Evolutionary conservation across 805 yeast species (phyloP).

Genomic region (Schwanniomyces polymorphus): DNA sequence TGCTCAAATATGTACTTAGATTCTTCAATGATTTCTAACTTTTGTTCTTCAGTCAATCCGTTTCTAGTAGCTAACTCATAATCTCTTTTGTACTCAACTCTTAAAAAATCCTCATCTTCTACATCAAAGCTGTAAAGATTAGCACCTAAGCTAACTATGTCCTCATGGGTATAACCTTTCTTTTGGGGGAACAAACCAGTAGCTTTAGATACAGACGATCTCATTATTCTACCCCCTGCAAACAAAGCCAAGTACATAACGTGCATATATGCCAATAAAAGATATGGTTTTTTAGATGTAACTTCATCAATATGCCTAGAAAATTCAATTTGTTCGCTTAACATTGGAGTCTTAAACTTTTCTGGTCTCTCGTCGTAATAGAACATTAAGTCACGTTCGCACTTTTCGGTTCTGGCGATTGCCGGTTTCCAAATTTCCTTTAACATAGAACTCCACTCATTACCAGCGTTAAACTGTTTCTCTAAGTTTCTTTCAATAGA

Average conservation of each 20-base stretch:
- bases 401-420: slow-evolving; percentile 58
- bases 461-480: slow-evolving; percentile 41
- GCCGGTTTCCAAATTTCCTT: slow-evolving; percentile 67
- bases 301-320: slow-evolving; percentile 56
- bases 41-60: slow-evolving; percentile 67
- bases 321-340: slow-evolving; percentile 63
- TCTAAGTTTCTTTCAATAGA: slow-evolving; percentile 58
- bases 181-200: slow-evolving; percentile 75
- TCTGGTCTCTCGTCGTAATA: slow-evolving; percentile 57
- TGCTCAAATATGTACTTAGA: slow-evolving; percentile 63
- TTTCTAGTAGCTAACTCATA: slow-evolving; percentile 77
- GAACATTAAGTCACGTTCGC: slow-evolving; percentile 64
- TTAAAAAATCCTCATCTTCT: slow-evolving; percentile 63
- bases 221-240: slow-evolving; percentile 81
- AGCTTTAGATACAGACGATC: slow-evolving; percentile 63
- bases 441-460: slow-evolving; percentile 48
- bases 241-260: slow-evolving; percentile 82
- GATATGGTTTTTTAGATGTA: slow-evolving; percentile 63
- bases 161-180: slow-evolving; percentile 63
- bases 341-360: slow-evolving; percentile 58
- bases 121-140: slow-evolving; percentile 72
- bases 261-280: slow-evolving; percentile 78
- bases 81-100: slow-evolving; percentile 68
- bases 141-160: slow-evolving; percentile 61
- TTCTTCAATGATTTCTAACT: slow-evolving; percentile 67